Percentiles rank a stretch among this genome's conserved stretches.
Conservation (phyloP, 179 eudicot species). For the Camellia oleifera region DNA sequence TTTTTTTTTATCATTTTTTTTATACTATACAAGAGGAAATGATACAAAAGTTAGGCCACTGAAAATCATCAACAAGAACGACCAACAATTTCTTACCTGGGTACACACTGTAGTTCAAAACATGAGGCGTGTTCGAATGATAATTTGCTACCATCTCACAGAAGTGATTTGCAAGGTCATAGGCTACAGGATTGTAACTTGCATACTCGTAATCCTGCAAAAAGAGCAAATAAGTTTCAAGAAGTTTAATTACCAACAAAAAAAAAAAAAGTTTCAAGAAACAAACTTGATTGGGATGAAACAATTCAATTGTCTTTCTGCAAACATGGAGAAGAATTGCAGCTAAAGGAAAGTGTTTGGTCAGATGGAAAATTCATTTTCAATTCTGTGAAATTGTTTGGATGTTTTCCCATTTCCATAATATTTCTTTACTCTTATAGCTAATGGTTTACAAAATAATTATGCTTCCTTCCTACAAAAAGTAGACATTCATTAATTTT, state of each 20-base stretch:
- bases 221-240: neutral
- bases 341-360: too few species aligned
- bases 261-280: neutral
- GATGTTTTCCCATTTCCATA: too few species aligned
- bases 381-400: too few species aligned
- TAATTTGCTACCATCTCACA: constrained; percentile 89
- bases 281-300: neutral
- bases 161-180: constrained; percentile 83
- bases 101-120: constrained; percentile 59
- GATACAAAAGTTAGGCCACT: neutral
- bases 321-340: neutral
- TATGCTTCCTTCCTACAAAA: too few species aligned
- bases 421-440: too few species aligned
- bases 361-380: too few species aligned
- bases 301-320: neutral
- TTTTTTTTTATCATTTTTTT: too few species aligned
- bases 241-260: neutral
- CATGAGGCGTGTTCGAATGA: constrained; percentile 77
- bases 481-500: too few species aligned
- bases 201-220: constrained; percentile 84
- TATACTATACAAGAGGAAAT: neutral
- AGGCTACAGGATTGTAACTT: constrained; percentile 77
- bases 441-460: too few species aligned
- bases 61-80: neutral
- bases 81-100: constrained; percentile 43